Conservation (phyloP, 345 rosid species). For the Durio zibethinus region DNA sequence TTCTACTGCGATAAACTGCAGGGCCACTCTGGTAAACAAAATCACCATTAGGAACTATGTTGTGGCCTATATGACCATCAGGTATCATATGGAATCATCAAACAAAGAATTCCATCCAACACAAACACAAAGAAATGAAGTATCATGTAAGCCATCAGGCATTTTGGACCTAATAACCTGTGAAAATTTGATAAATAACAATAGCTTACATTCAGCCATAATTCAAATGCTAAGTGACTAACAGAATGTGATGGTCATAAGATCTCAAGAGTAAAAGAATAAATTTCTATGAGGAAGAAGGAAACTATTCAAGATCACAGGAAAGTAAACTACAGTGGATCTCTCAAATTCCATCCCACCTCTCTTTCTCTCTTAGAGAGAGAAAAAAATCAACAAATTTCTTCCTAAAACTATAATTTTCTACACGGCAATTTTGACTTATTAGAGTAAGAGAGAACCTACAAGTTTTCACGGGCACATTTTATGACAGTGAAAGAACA, state of each 20-base stretch:
- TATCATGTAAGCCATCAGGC: background rate
- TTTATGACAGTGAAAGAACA: background rate
- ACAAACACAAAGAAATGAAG: background rate
- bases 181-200: background rate
- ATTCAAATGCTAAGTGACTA: background rate
- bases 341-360: background rate
- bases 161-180: background rate
- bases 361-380: background rate
- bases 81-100: background rate
- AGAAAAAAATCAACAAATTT: background rate
- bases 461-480: background rate
- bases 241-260: background rate
- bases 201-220: background rate
- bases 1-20: constrained; percentile 63
- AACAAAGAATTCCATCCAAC: background rate
- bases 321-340: background rate
- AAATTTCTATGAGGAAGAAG: background rate
- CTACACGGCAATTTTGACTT: background rate
- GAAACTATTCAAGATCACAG: background rate
- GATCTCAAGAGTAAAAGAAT: background rate
- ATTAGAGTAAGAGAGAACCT: background rate
- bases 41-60: constrained; percentile 2
- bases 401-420: background rate
- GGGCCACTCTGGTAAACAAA: constrained; percentile 59
- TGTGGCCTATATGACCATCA: background rate